phyloP scores from a whole-genome alignment of 805 yeast species.

The Monosporozyma yasuniensis region DNA sequence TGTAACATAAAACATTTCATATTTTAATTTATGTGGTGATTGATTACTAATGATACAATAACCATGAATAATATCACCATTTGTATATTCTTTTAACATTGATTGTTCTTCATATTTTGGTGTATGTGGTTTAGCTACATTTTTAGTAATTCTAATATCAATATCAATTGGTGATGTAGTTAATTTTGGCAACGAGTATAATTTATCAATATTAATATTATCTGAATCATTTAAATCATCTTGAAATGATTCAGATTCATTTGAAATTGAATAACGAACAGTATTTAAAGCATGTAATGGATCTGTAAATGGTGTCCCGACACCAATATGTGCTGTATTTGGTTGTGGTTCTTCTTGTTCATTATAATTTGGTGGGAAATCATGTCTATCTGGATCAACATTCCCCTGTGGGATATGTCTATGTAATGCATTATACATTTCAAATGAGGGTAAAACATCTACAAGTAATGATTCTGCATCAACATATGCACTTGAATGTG shows the following conservation, averaged over 20 bases:
- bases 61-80: conserved; percentile 63
- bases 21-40: conserved; percentile 40
- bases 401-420: conserved; percentile 36
- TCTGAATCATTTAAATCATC: conserved; percentile 33
- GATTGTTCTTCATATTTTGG: conserved; percentile 38
- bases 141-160: conserved; percentile 44
- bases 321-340: not conserved
- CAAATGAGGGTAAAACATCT: conserved; percentile 61
- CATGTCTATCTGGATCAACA: conserved; percentile 24
- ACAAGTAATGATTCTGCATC: conserved; percentile 21
- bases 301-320: not conserved
- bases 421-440: conserved; percentile 47
- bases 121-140: conserved; percentile 38
- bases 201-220: conserved; percentile 42
- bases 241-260: conserved; percentile 14
- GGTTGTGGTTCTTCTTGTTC: conserved; percentile 10
- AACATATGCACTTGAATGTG: conserved; percentile 2
- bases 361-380: conserved; percentile 31
- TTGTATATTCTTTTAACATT: conserved; percentile 46
- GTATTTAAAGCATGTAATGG: conserved; percentile 16
- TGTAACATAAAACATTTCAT: conserved; percentile 52
- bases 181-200: conserved; percentile 40
- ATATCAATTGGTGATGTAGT: conserved; percentile 37
- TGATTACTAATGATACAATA: conserved; percentile 42
- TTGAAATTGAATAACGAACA: conserved; percentile 10